A percentile compares a stretch with the other conserved stretches of the same genome.
phyloP scores from a whole-genome alignment of 495 filamentous ascomycete species.

The Tuber borchii region DNA sequence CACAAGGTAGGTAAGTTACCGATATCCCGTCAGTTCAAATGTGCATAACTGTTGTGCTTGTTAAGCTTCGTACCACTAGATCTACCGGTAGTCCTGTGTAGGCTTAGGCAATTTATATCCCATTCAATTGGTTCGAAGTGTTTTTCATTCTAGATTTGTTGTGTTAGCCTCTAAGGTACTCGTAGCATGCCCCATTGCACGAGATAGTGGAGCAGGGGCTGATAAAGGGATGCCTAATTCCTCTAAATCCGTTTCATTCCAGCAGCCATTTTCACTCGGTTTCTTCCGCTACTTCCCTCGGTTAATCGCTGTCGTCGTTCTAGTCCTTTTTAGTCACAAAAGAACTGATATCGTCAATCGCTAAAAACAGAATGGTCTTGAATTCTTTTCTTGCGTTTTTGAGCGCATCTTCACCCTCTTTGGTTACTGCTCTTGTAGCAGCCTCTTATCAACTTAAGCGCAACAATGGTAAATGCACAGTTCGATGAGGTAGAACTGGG shows the following conservation, averaged over 20 bases:
- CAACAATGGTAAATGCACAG: slow-evolving; percentile 2
- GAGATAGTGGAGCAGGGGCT: neutral
- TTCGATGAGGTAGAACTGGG: neutral
- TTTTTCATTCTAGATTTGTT: neutral
- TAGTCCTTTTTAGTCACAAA: neutral
- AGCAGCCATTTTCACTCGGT: neutral
- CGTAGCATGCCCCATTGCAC: neutral
- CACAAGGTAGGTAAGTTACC: neutral
- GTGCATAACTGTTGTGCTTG: neutral
- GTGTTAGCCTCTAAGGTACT: neutral
- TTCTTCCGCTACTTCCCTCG: neutral
- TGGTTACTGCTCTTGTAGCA: neutral
- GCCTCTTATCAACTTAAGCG: slow-evolving; percentile 1
- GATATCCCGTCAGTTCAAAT: neutral
- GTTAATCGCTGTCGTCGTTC: neutral
- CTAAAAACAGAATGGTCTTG: slow-evolving; percentile 9
- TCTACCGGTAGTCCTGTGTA: neutral
- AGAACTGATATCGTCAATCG: neutral
- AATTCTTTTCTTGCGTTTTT: slow-evolving; percentile 10
- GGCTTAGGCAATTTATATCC: neutral
- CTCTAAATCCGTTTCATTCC: neutral
- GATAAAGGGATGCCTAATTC: neutral
- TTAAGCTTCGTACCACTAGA: neutral
- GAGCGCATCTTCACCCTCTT: slow-evolving; percentile 2
- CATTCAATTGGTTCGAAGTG: neutral